These are phyloP conservation scores for Candida tallmaniae DNA, from an alignment of 805 yeast genomes.

Conservation along the genomic window DNA sequence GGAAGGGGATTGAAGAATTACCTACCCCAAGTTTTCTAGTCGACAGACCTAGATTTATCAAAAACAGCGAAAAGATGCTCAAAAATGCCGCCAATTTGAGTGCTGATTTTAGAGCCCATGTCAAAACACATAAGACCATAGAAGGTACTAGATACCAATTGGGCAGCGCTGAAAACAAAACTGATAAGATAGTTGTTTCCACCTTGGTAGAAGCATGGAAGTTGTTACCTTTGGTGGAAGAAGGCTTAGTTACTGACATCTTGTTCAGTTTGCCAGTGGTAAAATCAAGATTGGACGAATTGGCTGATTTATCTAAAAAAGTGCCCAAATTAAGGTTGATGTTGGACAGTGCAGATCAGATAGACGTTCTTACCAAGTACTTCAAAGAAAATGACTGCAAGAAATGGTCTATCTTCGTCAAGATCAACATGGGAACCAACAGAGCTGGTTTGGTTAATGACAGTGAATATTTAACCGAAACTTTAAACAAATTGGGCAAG, in stretches of 20 bases:
- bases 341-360: slow-evolving; percentile 58
- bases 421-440: slow-evolving; percentile 66
- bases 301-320: slow-evolving; percentile 37
- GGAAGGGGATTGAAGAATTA: slow-evolving; percentile 40
- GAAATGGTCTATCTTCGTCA: slow-evolving; percentile 63
- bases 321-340: slow-evolving; percentile 49
- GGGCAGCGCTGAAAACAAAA: slow-evolving; percentile 29
- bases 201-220: slow-evolving; percentile 66
- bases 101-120: slow-evolving; percentile 60
- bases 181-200: slow-evolving; percentile 58
- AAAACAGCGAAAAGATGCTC: slow-evolving; percentile 50
- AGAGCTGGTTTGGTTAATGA: slow-evolving; percentile 55
- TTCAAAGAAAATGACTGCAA: slow-evolving; percentile 16
- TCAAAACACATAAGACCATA: slow-evolving; percentile 68
- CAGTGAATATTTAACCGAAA: slow-evolving; percentile 28
- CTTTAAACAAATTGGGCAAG: slow-evolving; percentile 27
- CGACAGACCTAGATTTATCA: slow-evolving; percentile 33
- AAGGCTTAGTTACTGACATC: slow-evolving; percentile 33
- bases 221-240: slow-evolving; percentile 34
- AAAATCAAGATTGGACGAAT: slow-evolving; percentile 44
- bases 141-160: slow-evolving; percentile 57
- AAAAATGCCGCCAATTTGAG: slow-evolving; percentile 34
- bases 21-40: slow-evolving; percentile 61
- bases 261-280: slow-evolving; percentile 42
- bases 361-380: slow-evolving; percentile 42